Conservation (phyloP, 2,329 filamentous ascomycete genomes). For the Zymoseptoria pseudotritici region DNA sequence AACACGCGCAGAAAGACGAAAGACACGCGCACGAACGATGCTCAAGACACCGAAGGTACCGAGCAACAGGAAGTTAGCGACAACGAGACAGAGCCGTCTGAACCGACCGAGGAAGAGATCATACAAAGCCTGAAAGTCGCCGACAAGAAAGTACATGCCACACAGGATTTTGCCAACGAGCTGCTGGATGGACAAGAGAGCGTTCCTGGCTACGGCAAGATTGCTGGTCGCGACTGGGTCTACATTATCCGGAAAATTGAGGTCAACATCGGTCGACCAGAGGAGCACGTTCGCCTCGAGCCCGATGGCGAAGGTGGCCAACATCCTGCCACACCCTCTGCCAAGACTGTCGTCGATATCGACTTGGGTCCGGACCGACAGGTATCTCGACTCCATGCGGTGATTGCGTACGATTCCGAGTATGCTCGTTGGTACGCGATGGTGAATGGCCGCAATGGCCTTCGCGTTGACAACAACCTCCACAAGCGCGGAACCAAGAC, state of each 20-base stretch:
- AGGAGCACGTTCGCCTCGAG: constrained; percentile 26
- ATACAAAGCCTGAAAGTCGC: constrained; percentile 38
- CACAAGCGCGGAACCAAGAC: constrained; percentile 61
- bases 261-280: constrained; percentile 66
- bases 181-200: constrained; percentile 40
- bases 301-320: constrained; percentile 17
- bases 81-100: constrained; percentile 30
- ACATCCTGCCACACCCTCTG: constrained; percentile 22
- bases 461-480: constrained; percentile 69
- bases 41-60: constrained; percentile 33
- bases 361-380: constrained; percentile 58
- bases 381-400: constrained; percentile 43
- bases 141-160: constrained; percentile 47
- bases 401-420: constrained; percentile 40
- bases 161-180: constrained; percentile 49
- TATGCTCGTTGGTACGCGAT: constrained; percentile 67
- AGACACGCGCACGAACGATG: constrained; percentile 24
- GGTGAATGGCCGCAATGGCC: constrained; percentile 85
- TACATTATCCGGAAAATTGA: constrained; percentile 72
- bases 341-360: constrained; percentile 60
- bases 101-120: constrained; percentile 37
- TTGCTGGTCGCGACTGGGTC: constrained; percentile 75
- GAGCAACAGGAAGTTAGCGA: constrained; percentile 33
- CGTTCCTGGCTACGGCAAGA: constrained; percentile 66
- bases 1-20: constrained; percentile 30